Base-by-base conservation (phyloP, 495 filamentous ascomycete genomes). In the Aspergillus taichungensis region DNA sequence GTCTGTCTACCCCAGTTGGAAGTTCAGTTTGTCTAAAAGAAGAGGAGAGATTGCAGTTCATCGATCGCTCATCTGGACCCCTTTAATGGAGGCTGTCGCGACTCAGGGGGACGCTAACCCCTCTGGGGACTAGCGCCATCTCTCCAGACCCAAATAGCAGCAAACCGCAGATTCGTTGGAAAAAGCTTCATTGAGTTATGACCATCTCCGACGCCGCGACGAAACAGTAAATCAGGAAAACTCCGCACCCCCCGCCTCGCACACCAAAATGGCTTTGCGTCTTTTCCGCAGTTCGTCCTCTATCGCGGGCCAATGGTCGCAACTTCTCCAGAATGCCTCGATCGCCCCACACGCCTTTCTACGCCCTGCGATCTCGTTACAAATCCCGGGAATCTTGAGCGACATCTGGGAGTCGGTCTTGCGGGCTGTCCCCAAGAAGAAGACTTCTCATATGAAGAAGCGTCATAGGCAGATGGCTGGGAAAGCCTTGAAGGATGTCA, bases 371-470 rank as follows among this genome's bases (percentile, higher is more conserved):
- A 55, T 69, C 44, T 52, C 65, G 24, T 49, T 67, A 32, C 77
- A 73, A 29, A 52, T 82, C 9, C 76, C 80, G 1, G 71, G 68
- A 7, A 52, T 92, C 3, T 61, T 94, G 12, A 75, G 76, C 37
- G 85, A 81, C 32, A 75, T 99, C 48, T 97, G 91, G 87, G 94
- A 95, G 49, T 87, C 84, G 2, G 77, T 97, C 32, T 80, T 99
- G 30, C 81, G 82, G 50, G 92, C 92, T 4, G 92, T 95, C 6
- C 92, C 92, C 8, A 99, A 99, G 76, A 97, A 95, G 70, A 99
- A 97, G 79, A 94, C 89, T 8, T 95, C 91, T 18, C 85, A 99
- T 64, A 87, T 86, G 75, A 96, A 94, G 75, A 94, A 86, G 71
- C 83, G 92, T 50, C 82, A 87, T 55, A 77, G 94, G 54, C 88